These are phyloP conservation scores for Spiraea crenata DNA, from an alignment of 331 rosid species.

Conservation along the genomic window DNA sequence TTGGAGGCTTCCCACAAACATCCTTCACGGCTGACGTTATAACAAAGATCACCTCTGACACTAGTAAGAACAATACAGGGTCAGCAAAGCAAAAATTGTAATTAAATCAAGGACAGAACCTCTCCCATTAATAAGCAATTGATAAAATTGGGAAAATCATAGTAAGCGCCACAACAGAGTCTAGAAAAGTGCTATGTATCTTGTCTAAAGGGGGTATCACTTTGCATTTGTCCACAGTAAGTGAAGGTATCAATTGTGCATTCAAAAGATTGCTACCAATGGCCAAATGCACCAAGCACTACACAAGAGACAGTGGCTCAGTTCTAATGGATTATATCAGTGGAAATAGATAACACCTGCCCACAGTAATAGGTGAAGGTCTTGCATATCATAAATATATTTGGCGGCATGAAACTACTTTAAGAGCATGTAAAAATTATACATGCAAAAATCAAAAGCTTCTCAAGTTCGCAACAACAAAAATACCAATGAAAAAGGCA, in stretches of 20 bases:
- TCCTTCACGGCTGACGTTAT: slow-evolving; percentile 93
- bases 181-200: neutral
- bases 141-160: slow-evolving; percentile 10
- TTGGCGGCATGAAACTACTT: neutral
- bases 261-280: neutral
- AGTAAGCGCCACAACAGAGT: slow-evolving; percentile 11
- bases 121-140: neutral
- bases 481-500: neutral
- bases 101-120: slow-evolving; percentile 6
- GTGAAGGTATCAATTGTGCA: neutral
- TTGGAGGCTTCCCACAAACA: slow-evolving; percentile 82
- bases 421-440: neutral
- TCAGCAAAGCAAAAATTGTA: slow-evolving; percentile 7
- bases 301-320: neutral
- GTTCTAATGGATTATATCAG: neutral
- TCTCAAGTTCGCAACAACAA: neutral
- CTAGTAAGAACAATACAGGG: slow-evolving; percentile 35
- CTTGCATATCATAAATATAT: neutral
- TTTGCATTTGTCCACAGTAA: neutral
- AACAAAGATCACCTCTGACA: slow-evolving; percentile 88
- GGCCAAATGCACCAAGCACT: neutral
- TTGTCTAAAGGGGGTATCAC: neutral
- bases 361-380: neutral
- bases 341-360: neutral
- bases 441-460: neutral